A percentile compares a stretch with the other conserved stretches of the same genome.
phyloP scores from a whole-genome alignment of 1,284 basidiomycete genomes.

The Lignosus rhinocerotis region DNA sequence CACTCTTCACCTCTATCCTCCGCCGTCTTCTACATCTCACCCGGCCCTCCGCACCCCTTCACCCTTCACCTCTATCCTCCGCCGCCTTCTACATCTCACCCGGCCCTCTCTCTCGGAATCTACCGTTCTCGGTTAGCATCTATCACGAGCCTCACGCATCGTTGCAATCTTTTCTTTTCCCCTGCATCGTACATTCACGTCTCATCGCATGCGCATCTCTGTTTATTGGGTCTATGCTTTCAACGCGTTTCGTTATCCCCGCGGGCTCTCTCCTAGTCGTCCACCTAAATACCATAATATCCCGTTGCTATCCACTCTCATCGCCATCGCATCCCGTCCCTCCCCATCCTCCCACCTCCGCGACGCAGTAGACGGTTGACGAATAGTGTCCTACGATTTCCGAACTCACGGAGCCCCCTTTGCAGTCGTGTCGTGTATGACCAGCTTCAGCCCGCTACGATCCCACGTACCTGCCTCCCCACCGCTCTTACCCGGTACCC shows the following conservation, averaged over 20 bases:
- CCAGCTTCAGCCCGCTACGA: background rate
- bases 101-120: background rate
- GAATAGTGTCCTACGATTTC: background rate
- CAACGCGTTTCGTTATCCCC: no score
- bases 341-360: background rate
- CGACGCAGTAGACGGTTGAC: background rate
- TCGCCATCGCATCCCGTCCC: background rate
- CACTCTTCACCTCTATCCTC: background rate
- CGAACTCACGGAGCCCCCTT: background rate
- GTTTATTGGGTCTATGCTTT: conserved; percentile 6
- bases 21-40: background rate
- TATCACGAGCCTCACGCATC: background rate
- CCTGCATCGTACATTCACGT: background rate
- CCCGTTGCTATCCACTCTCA: conserved; percentile 1
- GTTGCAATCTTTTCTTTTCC: background rate
- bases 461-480: background rate
- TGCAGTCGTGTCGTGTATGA: background rate
- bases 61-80: background rate
- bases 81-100: background rate
- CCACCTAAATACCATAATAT: background rate
- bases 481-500: background rate
- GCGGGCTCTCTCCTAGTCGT: background rate
- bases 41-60: no score
- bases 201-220: conserved; percentile 8
- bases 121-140: background rate